Percentiles rank a stretch among this genome's conserved stretches.
Evolutionary conservation across 2,329 filamentous ascomycete species (phyloP).

Genomic region (Xylariaceae sp.): DNA sequence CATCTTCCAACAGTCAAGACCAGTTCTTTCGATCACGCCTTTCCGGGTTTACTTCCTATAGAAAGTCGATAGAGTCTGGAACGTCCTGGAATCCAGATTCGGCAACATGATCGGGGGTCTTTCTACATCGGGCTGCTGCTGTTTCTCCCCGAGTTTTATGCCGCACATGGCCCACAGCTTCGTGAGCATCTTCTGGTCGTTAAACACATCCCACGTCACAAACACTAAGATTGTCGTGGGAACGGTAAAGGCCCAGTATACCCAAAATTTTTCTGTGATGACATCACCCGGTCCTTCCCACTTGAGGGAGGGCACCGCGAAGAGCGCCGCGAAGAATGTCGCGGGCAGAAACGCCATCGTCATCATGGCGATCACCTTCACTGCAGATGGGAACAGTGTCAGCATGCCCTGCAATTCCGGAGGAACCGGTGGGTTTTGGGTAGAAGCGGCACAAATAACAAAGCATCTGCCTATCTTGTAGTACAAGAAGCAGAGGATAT

Average conservation of each 20-base stretch:
- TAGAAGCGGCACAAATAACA: too few relatives aligned
- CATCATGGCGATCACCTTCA: constrained; percentile 44
- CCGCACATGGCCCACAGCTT: background rate
- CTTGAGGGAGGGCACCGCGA: constrained; percentile 20
- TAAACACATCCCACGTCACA: constrained; percentile 10
- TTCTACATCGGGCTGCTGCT: background rate
- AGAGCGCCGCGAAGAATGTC: constrained; percentile 42
- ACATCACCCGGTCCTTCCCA: constrained; percentile 2
- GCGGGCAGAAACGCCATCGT: constrained; percentile 46
- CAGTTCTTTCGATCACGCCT: too few relatives aligned
- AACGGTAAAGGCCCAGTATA: constrained; percentile 11
- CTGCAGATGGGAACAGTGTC: background rate
- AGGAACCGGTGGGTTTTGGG: too few relatives aligned
- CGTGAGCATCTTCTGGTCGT: background rate
- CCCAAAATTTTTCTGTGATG: constrained; percentile 6
- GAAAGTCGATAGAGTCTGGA: too few relatives aligned
- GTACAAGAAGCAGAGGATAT: background rate
- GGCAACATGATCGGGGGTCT: background rate
- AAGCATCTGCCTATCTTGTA: too few relatives aligned
- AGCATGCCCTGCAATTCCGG: background rate
- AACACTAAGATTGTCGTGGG: constrained; percentile 10
- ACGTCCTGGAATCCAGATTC: background rate
- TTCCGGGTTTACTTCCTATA: too few relatives aligned
- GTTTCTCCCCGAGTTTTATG: background rate
- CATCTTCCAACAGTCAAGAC: too few relatives aligned